Conservation (phyloP, 768 basidiomycete genomes). For the Vishniacozyma victoriae region DNA sequence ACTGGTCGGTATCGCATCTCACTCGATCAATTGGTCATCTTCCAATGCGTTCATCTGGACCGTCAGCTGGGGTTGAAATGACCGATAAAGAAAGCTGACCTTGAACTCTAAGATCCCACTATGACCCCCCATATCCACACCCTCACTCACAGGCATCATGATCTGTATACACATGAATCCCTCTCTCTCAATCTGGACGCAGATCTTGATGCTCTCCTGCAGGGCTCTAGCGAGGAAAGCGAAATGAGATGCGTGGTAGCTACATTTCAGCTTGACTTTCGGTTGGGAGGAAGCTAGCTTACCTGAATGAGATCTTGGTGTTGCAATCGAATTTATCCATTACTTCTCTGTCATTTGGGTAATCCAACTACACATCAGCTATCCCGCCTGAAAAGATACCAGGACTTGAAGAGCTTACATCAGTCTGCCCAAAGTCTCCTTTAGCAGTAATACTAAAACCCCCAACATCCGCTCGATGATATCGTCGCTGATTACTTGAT, state of each 20-base stretch:
- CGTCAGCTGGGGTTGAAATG: neutral
- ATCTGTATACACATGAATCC: conserved; percentile 85
- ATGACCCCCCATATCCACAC: conserved; percentile 41
- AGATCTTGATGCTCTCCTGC: conserved; percentile 78
- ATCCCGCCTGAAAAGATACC: neutral
- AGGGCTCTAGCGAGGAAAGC: conserved; percentile 65
- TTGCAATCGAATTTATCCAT: conserved; percentile 83
- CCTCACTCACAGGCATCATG: conserved; percentile 62
- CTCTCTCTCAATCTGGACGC: conserved; percentile 72
- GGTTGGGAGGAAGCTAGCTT: conserved; percentile 7
- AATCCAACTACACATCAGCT: conserved; percentile 68
- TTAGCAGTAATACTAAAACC: conserved; percentile 73
- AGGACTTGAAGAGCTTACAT: conserved; percentile 55
- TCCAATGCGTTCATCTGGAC: conserved; percentile 34
- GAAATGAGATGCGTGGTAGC: conserved; percentile 80
- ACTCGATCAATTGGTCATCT: conserved; percentile 18
- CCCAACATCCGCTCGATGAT: conserved; percentile 50
- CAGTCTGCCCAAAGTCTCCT: conserved; percentile 77
- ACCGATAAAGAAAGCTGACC: conserved; percentile 52
- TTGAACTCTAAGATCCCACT: conserved; percentile 81
- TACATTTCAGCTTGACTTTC: conserved; percentile 41
- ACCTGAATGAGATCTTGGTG: conserved; percentile 66
- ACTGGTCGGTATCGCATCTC: neutral
- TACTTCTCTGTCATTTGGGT: conserved; percentile 85
- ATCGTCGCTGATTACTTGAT: conserved; percentile 13